phyloP scores from a whole-genome alignment of 2,329 filamentous ascomycete genomes.

The Phialemoniopsis sp. region DNA sequence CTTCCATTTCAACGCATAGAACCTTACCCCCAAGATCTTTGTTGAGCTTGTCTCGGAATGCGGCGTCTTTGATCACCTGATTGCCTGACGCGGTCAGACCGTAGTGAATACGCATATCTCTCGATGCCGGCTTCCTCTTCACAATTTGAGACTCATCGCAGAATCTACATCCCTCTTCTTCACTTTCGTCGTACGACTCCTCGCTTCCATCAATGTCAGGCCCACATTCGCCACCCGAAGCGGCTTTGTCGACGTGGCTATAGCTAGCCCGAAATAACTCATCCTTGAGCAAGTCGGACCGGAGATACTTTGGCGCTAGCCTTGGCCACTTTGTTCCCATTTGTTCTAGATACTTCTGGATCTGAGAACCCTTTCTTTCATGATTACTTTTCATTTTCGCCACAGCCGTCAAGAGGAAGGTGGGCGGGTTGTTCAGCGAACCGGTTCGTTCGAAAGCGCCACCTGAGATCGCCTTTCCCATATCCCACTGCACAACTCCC shows the following conservation, averaged over 20 bases:
- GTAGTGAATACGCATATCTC: not conserved
- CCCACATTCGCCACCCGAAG: no score
- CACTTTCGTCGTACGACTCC: no score
- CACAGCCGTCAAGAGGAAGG: not conserved
- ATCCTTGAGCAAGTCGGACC: no score
- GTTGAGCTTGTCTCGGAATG: not conserved
- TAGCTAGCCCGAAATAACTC: no score
- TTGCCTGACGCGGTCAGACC: not conserved
- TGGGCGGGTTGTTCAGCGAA: slow-evolving; percentile 2
- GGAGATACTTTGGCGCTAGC: no score
- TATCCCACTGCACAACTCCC: slow-evolving; percentile 20
- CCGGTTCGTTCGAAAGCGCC: slow-evolving; percentile 6
- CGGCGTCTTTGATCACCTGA: not conserved
- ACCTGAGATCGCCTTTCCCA: slow-evolving; percentile 14
- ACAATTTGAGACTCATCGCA: no score
- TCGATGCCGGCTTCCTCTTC: no score
- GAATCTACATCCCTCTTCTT: no score
- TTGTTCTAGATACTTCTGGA: slow-evolving; percentile 6
- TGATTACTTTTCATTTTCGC: not conserved
- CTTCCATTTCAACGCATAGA: slow-evolving; percentile 15
- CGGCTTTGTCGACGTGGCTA: no score
- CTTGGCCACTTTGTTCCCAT: no score
- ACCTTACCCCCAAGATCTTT: slow-evolving; percentile 1
- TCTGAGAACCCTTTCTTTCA: slow-evolving; percentile 10
- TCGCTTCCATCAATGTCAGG: no score